phyloP scores from a whole-genome alignment of 2,329 filamentous ascomycete species.

The Colletotrichum karsti region DNA sequence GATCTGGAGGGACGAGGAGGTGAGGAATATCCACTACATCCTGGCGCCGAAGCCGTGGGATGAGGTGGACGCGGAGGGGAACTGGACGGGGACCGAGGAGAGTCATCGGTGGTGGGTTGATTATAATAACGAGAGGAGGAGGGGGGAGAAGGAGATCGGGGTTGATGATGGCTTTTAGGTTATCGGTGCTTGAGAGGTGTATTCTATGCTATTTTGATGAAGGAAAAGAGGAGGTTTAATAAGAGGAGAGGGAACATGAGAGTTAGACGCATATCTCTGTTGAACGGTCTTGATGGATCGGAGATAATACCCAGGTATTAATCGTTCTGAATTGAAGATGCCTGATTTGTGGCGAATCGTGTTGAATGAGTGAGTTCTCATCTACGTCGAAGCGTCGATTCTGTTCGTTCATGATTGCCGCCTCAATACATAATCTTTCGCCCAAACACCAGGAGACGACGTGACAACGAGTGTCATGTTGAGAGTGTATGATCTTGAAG shows the following conservation, averaged over 20 bases:
- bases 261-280: not conserved
- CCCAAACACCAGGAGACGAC: too few species aligned
- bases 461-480: too few species aligned
- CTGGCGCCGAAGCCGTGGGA: slow-evolving; percentile 70
- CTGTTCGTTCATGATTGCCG: too few species aligned
- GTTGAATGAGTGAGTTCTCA: too few species aligned
- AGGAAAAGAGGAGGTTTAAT: not conserved
- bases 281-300: not conserved
- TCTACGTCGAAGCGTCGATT: too few species aligned
- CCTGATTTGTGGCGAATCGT: too few species aligned
- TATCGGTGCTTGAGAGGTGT: not conserved
- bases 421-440: too few species aligned
- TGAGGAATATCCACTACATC: slow-evolving; percentile 71
- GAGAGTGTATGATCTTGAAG: too few species aligned
- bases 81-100: slow-evolving; percentile 53
- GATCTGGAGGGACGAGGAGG: slow-evolving; percentile 66
- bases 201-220: not conserved
- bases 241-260: not conserved
- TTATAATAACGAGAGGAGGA: slow-evolving; percentile 53
- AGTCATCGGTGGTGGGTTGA: slow-evolving; percentile 66
- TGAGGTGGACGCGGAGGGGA: slow-evolving; percentile 52
- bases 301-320: slow-evolving; percentile 15
- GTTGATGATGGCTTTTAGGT: slow-evolving; percentile 44
- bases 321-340: too few species aligned
- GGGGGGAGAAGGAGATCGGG: slow-evolving; percentile 47